A percentile compares a stretch with the other conserved stretches of the same genome.
Conservation (phyloP, 169 alveolate genomes). For the Eimeria zaria region DNA sequence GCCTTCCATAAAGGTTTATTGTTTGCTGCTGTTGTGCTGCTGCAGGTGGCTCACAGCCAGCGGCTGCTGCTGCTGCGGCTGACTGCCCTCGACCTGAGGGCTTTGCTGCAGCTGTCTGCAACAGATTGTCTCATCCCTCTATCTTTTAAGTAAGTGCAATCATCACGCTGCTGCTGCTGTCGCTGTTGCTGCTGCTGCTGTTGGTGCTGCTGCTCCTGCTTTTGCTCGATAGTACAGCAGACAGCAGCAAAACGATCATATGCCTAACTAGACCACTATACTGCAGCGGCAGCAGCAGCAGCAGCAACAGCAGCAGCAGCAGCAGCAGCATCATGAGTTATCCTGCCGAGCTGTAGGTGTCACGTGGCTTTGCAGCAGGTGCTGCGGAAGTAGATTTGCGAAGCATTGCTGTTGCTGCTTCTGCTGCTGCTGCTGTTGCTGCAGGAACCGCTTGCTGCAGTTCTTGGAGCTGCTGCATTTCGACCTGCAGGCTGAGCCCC, state of each 20-base stretch:
- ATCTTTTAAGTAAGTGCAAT: slow-evolving; percentile 47
- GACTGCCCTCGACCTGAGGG: slow-evolving; percentile 73
- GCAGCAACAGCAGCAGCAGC: too few species aligned
- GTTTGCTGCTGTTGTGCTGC: background rate
- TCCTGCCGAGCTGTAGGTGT: background rate
- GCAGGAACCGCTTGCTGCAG: slow-evolving; percentile 73
- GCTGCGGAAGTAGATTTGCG: background rate
- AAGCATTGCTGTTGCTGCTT: background rate
- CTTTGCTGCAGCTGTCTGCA: slow-evolving; percentile 39
- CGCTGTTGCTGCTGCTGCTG: background rate
- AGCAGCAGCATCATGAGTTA: background rate
- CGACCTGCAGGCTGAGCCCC: slow-evolving; percentile 55
- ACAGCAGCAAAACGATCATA: too few species aligned
- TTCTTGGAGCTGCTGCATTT: slow-evolving; percentile 68
- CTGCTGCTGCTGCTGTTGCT: slow-evolving; percentile 3
- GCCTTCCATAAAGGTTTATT: background rate
- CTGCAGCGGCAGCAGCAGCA: background rate
- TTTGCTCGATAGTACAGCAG: too few species aligned
- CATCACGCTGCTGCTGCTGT: background rate
- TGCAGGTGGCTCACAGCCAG: slow-evolving; percentile 83
- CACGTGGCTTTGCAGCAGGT: background rate
- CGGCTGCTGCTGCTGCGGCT: slow-evolving; percentile 68
- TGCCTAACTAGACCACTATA: too few species aligned
- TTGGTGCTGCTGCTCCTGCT: background rate
- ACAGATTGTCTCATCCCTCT: slow-evolving; percentile 42